phyloP scores from a whole-genome alignment of 805 yeast species.

The Candida awuae region DNA sequence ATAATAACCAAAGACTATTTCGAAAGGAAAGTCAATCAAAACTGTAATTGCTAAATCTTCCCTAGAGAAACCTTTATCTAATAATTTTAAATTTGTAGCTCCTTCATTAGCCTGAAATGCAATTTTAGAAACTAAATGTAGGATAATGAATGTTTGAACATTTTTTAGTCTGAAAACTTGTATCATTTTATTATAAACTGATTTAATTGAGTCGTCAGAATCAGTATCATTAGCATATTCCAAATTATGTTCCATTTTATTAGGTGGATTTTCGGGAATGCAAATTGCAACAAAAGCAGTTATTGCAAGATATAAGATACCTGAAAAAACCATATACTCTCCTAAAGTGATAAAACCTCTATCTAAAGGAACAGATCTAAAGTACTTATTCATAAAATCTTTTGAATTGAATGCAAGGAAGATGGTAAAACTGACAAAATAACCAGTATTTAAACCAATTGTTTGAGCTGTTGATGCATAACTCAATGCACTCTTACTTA shows the following conservation, averaged over 20 bases:
- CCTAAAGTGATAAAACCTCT: constrained; percentile 66
- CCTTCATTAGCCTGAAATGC: constrained; percentile 96
- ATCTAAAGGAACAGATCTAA: constrained; percentile 52
- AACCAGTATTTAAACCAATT: constrained; percentile 88
- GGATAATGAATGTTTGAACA: constrained; percentile 63
- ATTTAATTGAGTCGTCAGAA: constrained; percentile 12
- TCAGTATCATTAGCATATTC: constrained; percentile 5
- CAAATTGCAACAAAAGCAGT: constrained; percentile 52
- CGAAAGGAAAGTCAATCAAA: constrained; percentile 91
- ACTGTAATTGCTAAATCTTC: constrained; percentile 93
- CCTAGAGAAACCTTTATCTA: constrained; percentile 86
- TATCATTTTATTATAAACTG: constrained; percentile 58
- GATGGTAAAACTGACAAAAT: constrained; percentile 84
- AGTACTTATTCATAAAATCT: constrained; percentile 83
- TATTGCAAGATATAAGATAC: constrained; percentile 57
- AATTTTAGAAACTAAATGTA: constrained; percentile 74
- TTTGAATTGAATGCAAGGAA: constrained; percentile 86
- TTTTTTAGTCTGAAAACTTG: constrained; percentile 61
- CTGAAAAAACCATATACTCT: constrained; percentile 72
- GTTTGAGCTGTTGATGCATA: constrained; percentile 98
- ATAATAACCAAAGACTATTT: constrained; percentile 88
- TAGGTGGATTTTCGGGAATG: constrained; percentile 67
- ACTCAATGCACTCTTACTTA: constrained; percentile 68
- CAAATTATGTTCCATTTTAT: constrained; percentile 14
- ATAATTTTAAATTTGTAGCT: constrained; percentile 82